Conservation (phyloP, 352 stramenopile species). For the Pythium phragmiticola region DNA sequence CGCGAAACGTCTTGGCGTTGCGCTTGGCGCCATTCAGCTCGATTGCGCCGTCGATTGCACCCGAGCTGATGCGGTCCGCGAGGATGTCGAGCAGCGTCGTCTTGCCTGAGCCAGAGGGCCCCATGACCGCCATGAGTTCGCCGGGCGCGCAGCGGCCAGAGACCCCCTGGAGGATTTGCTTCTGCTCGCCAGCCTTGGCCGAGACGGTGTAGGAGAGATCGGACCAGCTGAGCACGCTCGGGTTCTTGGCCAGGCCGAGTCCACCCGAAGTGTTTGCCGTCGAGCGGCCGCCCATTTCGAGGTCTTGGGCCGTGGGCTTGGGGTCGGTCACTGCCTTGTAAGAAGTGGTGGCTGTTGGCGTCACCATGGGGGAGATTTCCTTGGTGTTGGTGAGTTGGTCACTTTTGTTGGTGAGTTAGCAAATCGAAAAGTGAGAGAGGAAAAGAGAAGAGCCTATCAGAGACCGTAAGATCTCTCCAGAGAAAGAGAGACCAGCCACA, state of each 20-base stretch:
- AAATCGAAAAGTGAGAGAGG: too few species aligned
- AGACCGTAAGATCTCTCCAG: too few species aligned
- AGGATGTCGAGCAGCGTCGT: constrained; percentile 66
- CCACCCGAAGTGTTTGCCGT: not conserved
- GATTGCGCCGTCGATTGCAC: constrained; percentile 40
- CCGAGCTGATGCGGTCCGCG: constrained; percentile 40
- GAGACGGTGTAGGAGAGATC: constrained; percentile 23
- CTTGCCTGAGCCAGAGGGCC: constrained; percentile 62
- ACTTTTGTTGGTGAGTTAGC: too few species aligned
- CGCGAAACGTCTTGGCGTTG: constrained; percentile 38
- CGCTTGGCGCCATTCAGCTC: constrained; percentile 51
- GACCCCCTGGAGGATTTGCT: constrained; percentile 51
- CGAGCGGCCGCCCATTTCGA: not conserved
- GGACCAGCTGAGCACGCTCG: constrained; percentile 26
- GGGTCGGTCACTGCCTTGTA: not conserved
- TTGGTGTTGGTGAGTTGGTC: not conserved
- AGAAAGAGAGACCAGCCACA: too few species aligned
- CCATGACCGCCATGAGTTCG: constrained; percentile 70
- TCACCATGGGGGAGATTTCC: not conserved
- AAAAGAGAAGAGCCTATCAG: too few species aligned
- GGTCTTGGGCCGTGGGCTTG: not conserved
- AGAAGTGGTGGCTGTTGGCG: not conserved
- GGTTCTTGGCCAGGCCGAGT: not conserved
- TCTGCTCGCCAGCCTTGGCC: constrained; percentile 2
- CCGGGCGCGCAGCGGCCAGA: constrained; percentile 53